These are phyloP conservation scores for Sarocladium oryzae DNA, from an alignment of 2,329 filamentous ascomycete genomes.

Conservation along the genomic window DNA sequence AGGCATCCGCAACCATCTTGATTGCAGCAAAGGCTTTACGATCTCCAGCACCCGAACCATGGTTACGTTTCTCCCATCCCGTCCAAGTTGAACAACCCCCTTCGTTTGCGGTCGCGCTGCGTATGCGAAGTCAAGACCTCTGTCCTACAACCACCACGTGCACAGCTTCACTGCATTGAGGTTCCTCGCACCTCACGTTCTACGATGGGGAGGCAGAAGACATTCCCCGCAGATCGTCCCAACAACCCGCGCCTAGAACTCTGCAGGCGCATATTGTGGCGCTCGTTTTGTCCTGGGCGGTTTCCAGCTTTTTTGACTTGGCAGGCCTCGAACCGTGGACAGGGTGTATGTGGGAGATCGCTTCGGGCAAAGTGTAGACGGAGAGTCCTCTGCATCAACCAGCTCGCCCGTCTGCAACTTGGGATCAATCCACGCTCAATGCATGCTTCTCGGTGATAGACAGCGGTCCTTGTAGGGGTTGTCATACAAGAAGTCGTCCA, in stretches of 20 bases:
- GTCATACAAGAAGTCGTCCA: background rate
- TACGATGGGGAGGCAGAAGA: background rate
- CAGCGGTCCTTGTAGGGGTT: background rate
- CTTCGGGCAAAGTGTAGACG: background rate
- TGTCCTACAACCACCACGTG: background rate
- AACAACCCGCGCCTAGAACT: background rate
- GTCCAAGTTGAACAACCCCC: background rate
- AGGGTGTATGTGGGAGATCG: background rate
- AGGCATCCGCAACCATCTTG: background rate
- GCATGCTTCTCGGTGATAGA: background rate
- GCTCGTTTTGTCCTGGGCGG: background rate
- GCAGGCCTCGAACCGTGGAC: background rate
- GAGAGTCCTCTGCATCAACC: background rate
- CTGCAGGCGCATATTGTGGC: slow-evolving; percentile 3
- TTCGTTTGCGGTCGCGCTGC: background rate
- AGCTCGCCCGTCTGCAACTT: background rate
- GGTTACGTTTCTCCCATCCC: background rate
- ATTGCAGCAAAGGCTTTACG: background rate
- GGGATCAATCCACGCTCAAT: background rate
- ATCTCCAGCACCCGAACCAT: background rate
- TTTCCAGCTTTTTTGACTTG: background rate
- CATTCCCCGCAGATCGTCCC: background rate
- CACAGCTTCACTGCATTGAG: background rate
- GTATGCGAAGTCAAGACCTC: background rate
- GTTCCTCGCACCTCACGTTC: background rate